Evolutionary conservation across 2,329 filamentous ascomycete genomes (phyloP).

Genomic region (Colletotrichum kahawae): DNA sequence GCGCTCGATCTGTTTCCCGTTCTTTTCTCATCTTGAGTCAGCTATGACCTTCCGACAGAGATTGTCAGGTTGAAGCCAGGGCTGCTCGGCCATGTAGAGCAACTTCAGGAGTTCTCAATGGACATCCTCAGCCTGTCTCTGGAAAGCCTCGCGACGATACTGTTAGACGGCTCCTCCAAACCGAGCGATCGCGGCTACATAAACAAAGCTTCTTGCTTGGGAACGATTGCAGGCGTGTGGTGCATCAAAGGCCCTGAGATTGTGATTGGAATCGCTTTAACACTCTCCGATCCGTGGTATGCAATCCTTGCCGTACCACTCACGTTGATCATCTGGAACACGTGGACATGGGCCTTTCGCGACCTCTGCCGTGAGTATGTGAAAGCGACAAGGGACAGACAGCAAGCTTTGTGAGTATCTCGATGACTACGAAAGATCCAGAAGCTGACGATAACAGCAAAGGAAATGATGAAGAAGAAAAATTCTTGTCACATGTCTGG

Average conservation of each 20-base stretch:
- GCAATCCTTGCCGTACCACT: neutral
- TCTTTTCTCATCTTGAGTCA: neutral
- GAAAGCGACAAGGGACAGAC: neutral
- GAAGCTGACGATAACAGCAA: neutral
- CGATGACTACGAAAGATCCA: neutral
- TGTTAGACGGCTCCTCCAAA: neutral
- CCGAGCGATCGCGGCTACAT: neutral
- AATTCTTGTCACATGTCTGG: neutral
- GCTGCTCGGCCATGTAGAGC: neutral
- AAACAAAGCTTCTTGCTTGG: neutral
- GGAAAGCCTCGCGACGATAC: neutral
- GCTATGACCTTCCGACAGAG: neutral
- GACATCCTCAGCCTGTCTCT: neutral
- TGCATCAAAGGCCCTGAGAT: neutral
- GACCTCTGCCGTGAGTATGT: neutral
- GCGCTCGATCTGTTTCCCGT: neutral
- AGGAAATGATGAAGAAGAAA: too few species aligned
- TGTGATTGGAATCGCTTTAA: neutral
- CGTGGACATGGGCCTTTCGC: neutral
- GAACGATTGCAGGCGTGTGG: neutral
- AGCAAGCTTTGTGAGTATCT: neutral
- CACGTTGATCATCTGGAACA: neutral
- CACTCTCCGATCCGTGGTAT: neutral
- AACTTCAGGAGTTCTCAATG: neutral
- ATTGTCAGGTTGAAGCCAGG: neutral